These are phyloP conservation scores for Pseudogymnoascus verrucosus DNA, from an alignment of 2,329 filamentous ascomycete species.

Conservation along the genomic window DNA sequence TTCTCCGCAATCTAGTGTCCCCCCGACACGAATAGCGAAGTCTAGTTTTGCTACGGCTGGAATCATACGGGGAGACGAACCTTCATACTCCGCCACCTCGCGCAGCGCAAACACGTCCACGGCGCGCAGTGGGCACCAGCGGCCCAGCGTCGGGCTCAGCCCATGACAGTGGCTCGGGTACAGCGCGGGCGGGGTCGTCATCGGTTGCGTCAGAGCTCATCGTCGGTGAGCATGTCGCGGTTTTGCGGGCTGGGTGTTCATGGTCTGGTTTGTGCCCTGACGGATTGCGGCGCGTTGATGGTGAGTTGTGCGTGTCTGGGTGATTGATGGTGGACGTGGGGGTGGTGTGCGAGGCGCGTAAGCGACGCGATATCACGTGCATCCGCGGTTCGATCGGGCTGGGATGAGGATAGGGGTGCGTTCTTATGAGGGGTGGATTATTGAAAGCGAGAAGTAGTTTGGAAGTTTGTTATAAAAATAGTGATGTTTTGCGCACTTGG, in stretches of 20 bases:
- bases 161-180: slow-evolving; percentile 59
- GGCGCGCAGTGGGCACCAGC: slow-evolving; percentile 49
- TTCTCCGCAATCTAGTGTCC: background rate
- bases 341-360: background rate
- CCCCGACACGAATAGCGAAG: background rate
- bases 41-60: background rate
- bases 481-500: background rate
- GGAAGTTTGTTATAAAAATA: background rate
- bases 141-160: slow-evolving; percentile 51
- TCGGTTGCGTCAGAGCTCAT: slow-evolving; percentile 8
- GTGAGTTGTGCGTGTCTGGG: background rate
- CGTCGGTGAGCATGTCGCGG: slow-evolving; percentile 5
- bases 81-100: slow-evolving; percentile 43
- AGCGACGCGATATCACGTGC: slow-evolving; percentile 1
- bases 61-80: slow-evolving; percentile 28
- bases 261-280: background rate
- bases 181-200: slow-evolving; percentile 26
- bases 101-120: slow-evolving; percentile 42
- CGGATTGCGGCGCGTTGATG: background rate
- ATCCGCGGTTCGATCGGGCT: background rate
- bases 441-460: background rate
- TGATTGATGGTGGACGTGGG: background rate
- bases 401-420: background rate
- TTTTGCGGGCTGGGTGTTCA: background rate
- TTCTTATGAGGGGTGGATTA: background rate